These are phyloP conservation scores for Daldinia loculata DNA, from an alignment of 495 filamentous ascomycete genomes.

Conservation along the genomic window DNA sequence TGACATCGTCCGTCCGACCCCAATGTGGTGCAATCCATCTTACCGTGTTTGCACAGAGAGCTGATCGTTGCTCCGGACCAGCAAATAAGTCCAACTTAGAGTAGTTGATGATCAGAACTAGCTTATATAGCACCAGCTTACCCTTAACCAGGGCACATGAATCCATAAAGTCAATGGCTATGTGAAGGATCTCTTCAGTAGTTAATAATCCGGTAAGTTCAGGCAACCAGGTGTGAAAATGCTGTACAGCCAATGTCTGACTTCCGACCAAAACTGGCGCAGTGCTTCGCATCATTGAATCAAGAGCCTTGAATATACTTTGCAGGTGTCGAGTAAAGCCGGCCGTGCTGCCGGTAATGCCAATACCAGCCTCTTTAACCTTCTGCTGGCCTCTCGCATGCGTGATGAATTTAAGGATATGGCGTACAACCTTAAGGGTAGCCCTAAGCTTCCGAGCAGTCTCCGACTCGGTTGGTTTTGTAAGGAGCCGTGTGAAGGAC, in stretches of 20 bases:
- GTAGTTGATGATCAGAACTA: conserved; percentile 91
- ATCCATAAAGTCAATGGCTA: conserved; percentile 93
- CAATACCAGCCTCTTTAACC: conserved; percentile 86
- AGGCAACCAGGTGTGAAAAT: conserved; percentile 96
- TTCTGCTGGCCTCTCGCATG: conserved; percentile 88
- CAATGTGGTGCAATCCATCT: conserved; percentile 95
- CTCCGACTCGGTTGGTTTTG: conserved; percentile 78
- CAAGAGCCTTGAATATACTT: conserved; percentile 87
- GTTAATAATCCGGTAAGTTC: conserved; percentile 80
- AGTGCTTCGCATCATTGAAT: conserved; percentile 84
- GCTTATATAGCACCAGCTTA: conserved; percentile 92
- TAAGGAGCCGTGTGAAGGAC: conserved; percentile 83
- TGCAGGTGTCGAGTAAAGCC: conserved; percentile 86
- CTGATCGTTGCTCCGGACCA: conserved; percentile 73
- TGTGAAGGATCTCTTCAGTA: conserved; percentile 85
- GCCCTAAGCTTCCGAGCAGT: conserved; percentile 85
- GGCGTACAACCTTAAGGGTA: conserved; percentile 92
- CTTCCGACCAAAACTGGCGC: conserved; percentile 89
- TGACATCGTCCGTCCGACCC: conserved; percentile 77
- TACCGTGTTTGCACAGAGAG: conserved; percentile 81
- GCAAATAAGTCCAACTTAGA: conserved; percentile 81
- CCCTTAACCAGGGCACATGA: conserved; percentile 88
- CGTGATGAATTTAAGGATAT: conserved; percentile 94
- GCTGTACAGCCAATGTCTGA: conserved; percentile 93
- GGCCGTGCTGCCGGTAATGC: conserved; percentile 77